These are phyloP conservation scores for Garcia nutans DNA, from an alignment of 345 rosid species.

Conservation along the genomic window DNA sequence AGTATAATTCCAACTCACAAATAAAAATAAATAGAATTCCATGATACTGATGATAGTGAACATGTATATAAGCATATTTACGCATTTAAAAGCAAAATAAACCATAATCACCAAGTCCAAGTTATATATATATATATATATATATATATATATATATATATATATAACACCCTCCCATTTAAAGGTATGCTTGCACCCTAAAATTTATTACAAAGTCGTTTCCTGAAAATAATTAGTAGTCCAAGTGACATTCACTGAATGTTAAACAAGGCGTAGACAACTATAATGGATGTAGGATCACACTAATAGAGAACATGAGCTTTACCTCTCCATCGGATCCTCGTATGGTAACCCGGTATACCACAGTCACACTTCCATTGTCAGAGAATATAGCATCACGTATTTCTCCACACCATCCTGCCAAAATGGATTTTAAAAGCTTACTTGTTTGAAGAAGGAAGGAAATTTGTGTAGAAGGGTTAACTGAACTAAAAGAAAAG, in stretches of 20 bases:
- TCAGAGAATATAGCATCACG: slow-evolving; percentile 92
- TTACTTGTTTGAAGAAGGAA: not conserved
- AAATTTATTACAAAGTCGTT: too few species aligned
- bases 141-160: too few species aligned
- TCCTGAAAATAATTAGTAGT: too few species aligned
- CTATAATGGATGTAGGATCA: not conserved
- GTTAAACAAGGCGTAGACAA: not conserved
- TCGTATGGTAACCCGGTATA: slow-evolving; percentile 86
- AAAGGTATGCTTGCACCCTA: not conserved
- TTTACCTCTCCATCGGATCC: slow-evolving; percentile 96
- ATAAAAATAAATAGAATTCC: too few species aligned
- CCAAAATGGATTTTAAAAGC: slow-evolving; percentile 4
- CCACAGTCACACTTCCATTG: slow-evolving; percentile 83
- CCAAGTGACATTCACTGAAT: not conserved
- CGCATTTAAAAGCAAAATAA: not conserved
- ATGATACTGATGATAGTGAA: not conserved
- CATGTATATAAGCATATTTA: not conserved
- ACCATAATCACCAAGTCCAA: not conserved
- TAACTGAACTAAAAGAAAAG: not conserved
- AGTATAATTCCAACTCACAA: not conserved
- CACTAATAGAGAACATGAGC: slow-evolving; percentile 13
- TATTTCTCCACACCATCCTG: slow-evolving; percentile 99
- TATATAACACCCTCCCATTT: not conserved
- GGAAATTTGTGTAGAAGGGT: not conserved
- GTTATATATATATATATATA: too few species aligned